These are phyloP conservation scores for Penicillium ochrochloron DNA, from an alignment of 495 filamentous ascomycete species.

Conservation along the genomic window DNA sequence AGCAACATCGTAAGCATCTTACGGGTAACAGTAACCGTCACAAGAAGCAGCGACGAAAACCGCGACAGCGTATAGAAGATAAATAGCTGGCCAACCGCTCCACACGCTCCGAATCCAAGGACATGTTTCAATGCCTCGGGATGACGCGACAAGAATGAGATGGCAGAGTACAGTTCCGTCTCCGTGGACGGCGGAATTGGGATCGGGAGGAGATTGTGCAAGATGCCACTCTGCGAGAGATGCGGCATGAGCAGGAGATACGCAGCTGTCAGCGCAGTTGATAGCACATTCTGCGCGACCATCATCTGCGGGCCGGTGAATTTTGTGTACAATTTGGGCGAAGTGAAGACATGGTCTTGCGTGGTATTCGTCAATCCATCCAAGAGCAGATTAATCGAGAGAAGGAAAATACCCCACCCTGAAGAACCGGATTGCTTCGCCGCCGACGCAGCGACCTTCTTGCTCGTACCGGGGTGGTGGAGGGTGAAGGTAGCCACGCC, in stretches of 20 bases:
- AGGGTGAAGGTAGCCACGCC: slow-evolving; percentile 96
- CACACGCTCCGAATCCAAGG: slow-evolving; percentile 87
- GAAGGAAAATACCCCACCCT: slow-evolving; percentile 78
- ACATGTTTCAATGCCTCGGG: slow-evolving; percentile 84
- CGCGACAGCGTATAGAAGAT: slow-evolving; percentile 95
- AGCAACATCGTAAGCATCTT: slow-evolving; percentile 99
- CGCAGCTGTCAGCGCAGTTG: slow-evolving; percentile 68
- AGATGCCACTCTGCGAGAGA: slow-evolving; percentile 66
- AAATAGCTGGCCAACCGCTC: slow-evolving; percentile 93
- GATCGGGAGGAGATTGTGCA: slow-evolving; percentile 69
- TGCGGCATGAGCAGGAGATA: slow-evolving; percentile 83
- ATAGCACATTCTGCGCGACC: slow-evolving; percentile 93
- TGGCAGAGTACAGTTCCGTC: slow-evolving; percentile 77
- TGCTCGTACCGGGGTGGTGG: slow-evolving; percentile 72
- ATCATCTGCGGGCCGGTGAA: slow-evolving; percentile 98
- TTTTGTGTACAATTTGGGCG: slow-evolving; percentile 61
- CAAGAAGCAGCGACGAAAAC: slow-evolving; percentile 89
- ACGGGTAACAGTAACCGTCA: slow-evolving; percentile 94
- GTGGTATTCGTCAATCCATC: slow-evolving; percentile 96
- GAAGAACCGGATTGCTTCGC: slow-evolving; percentile 58
- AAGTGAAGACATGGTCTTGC: slow-evolving; percentile 90
- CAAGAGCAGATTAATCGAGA: slow-evolving; percentile 91
- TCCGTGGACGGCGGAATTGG: slow-evolving; percentile 54
- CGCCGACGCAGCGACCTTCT: slow-evolving; percentile 61
- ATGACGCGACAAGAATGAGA: slow-evolving; percentile 76